Conservation (phyloP, 2,329 filamentous ascomycete species). For the Fusarium sp. region DNA sequence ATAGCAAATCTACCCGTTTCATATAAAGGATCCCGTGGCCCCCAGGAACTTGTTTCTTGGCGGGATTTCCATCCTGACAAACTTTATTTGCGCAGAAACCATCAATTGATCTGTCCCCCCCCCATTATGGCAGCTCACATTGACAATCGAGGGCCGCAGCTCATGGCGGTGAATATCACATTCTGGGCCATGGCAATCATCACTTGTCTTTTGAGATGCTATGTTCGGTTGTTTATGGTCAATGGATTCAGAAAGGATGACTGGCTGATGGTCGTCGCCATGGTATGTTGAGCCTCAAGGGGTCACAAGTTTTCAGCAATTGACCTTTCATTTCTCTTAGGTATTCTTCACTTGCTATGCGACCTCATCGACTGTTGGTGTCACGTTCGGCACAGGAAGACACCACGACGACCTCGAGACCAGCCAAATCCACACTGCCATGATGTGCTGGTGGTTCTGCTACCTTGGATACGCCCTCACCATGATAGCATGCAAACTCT, state of each 20-base stretch:
- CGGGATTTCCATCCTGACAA: conserved; percentile 7
- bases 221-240: conserved; percentile 45
- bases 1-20: background rate
- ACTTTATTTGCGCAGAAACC: background rate
- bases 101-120: background rate
- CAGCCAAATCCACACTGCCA: conserved; percentile 38
- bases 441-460: conserved; percentile 45
- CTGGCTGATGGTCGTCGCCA: conserved; percentile 47
- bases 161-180: conserved; percentile 45
- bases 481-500: conserved; percentile 45
- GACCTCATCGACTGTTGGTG: conserved; percentile 35
- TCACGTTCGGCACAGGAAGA: conserved; percentile 48
- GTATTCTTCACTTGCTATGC: conserved; percentile 31
- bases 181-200: conserved; percentile 39
- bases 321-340: conserved; percentile 32
- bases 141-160: conserved; percentile 43
- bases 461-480: conserved; percentile 40
- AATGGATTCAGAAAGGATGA: conserved; percentile 49
- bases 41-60: background rate
- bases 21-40: background rate
- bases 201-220: conserved; percentile 43
- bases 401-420: conserved; percentile 42
- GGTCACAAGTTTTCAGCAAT: background rate
- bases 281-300: conserved; percentile 28
- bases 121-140: conserved; percentile 19